These are phyloP conservation scores for Candida neerlandica DNA, from an alignment of 1,139 yeast genomes.

Conservation along the genomic window DNA sequence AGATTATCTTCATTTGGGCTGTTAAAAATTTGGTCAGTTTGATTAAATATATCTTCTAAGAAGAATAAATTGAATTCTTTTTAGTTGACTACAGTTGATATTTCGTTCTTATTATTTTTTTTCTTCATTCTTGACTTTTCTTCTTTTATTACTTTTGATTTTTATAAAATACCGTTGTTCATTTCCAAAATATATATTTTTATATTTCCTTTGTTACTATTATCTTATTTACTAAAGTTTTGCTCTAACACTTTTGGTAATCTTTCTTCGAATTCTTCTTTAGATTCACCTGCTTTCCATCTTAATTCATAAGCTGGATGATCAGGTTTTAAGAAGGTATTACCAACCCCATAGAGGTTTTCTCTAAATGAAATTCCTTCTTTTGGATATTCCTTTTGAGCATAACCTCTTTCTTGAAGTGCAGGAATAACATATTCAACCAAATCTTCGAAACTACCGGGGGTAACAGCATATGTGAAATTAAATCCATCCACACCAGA, in stretches of 20 bases:
- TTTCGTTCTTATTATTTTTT: not conserved
- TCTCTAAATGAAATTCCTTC: constrained; percentile 26
- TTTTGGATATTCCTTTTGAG: constrained; percentile 30
- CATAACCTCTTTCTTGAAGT: constrained; percentile 27
- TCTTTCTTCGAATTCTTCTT: constrained; percentile 33
- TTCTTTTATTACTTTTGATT: not conserved
- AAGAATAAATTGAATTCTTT: not conserved
- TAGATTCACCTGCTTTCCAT: constrained; percentile 39
- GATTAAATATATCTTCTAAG: constrained; percentile 15
- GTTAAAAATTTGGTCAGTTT: constrained; percentile 15
- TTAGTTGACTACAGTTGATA: too few relatives aligned
- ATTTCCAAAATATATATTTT: not conserved
- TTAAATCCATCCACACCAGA: constrained; percentile 32
- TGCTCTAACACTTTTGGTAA: constrained; percentile 20
- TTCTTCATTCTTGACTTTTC: not conserved
- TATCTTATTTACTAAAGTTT: constrained; percentile 8
- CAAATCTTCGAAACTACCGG: constrained; percentile 28
- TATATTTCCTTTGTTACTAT: not conserved
- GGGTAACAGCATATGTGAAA: constrained; percentile 28
- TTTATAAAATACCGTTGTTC: not conserved
- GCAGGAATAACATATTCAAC: constrained; percentile 28
- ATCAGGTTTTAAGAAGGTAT: constrained; percentile 21
- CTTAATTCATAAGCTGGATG: constrained; percentile 42
- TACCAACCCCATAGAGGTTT: constrained; percentile 25
- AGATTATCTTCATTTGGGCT: constrained; percentile 18